phyloP scores from a whole-genome alignment of 73 alveolate genomes.

The Paramecium caudatum region DNA sequence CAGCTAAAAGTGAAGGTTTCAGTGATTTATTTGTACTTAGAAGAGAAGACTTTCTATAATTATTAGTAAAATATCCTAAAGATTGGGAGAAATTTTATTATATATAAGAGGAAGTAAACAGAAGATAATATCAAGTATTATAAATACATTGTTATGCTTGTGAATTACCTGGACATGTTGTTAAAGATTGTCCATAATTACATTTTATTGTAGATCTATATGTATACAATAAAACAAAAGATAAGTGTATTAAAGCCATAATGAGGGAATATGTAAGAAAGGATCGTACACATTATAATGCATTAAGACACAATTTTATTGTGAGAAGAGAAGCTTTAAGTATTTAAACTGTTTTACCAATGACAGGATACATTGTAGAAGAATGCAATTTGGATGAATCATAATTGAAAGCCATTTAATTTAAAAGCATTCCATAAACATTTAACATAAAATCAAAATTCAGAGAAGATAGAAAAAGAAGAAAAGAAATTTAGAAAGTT shows the following conservation, averaged over 20 bases:
- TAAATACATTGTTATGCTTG: conserved; percentile 49
- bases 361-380: background rate
- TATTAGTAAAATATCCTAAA: conserved; percentile 19
- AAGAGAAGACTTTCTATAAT: background rate
- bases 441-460: conserved; percentile 48
- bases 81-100: conserved; percentile 28
- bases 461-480: conserved; percentile 34
- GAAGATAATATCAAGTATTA: background rate
- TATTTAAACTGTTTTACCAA: background rate
- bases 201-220: conserved; percentile 54
- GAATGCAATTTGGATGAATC: conserved; percentile 30
- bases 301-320: background rate
- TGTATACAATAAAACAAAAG: conserved; percentile 21
- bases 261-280: conserved; percentile 44
- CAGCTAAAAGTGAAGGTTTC: conserved; percentile 76
- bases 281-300: conserved; percentile 32
- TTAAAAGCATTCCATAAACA: background rate
- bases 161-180: conserved; percentile 70
- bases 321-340: conserved; percentile 5
- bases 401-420: background rate
- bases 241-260: background rate
- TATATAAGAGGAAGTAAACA: conserved; percentile 28
- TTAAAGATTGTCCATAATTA: conserved; percentile 48
- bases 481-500: background rate
- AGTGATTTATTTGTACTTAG: conserved; percentile 13